phyloP scores from a whole-genome alignment of 2,329 filamentous ascomycete species.

The Penicillium brasilianum region DNA sequence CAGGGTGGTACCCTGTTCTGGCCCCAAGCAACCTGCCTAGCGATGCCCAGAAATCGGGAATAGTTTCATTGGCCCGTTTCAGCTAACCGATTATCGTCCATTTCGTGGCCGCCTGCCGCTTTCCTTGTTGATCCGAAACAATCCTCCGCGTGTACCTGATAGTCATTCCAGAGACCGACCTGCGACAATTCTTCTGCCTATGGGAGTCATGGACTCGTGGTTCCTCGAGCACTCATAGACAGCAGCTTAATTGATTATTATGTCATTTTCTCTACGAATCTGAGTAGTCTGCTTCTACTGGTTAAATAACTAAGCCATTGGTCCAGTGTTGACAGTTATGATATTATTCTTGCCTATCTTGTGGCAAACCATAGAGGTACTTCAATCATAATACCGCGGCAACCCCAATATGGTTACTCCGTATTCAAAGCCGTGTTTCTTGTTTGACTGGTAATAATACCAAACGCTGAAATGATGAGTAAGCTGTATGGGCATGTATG shows the following conservation, averaged over 20 bases:
- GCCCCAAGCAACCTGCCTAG: not conserved
- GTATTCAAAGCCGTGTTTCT: not conserved
- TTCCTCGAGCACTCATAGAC: not conserved
- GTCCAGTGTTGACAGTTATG: too few species aligned
- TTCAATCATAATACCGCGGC: too few species aligned
- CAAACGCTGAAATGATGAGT: not conserved
- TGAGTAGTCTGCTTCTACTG: too few species aligned
- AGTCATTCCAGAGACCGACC: not conserved
- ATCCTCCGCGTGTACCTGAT: conserved; percentile 1
- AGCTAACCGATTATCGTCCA: not conserved
- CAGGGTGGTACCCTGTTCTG: not conserved
- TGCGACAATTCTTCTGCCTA: not conserved
- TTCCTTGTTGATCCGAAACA: conserved; percentile 1
- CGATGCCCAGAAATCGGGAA: conserved; percentile 1
- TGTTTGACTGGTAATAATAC: not conserved
- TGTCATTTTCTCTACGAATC: not conserved
- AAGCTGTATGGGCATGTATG: not conserved
- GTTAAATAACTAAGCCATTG: too few species aligned
- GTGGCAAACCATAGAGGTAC: too few species aligned
- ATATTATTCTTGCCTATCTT: too few species aligned
- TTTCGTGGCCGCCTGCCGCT: not conserved
- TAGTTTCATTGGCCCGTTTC: not conserved
- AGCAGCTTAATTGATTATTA: not conserved
- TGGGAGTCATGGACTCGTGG: not conserved
- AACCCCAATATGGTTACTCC: not conserved